Evolutionary conservation across 139 green algal species (phyloP).

Genomic region (Astrephomene gubernaculifera): DNA sequence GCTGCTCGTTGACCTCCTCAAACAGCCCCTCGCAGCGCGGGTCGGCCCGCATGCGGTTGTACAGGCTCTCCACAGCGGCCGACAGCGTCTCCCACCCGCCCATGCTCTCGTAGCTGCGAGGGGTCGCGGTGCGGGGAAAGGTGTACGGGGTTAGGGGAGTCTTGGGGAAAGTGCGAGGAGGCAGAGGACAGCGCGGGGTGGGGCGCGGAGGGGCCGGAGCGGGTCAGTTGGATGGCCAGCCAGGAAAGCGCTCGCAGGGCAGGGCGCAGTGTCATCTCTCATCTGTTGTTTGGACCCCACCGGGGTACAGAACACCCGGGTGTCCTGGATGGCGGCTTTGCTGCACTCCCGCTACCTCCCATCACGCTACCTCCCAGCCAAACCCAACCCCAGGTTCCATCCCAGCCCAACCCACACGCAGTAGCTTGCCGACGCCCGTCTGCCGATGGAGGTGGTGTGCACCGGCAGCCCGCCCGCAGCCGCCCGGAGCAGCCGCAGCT

Average conservation of each 20-base stretch:
- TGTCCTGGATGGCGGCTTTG: no score
- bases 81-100: slow-evolving; percentile 47
- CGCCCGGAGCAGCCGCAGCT: slow-evolving; percentile 39
- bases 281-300: no score
- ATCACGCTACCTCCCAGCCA: not conserved
- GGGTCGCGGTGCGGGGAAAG: not conserved
- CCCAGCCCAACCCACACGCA: slow-evolving; percentile 19
- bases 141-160: no score
- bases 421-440: slow-evolving; percentile 33
- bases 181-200: no score
- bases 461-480: slow-evolving; percentile 24
- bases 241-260: no score
- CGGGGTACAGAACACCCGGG: no score
- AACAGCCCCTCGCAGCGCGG: slow-evolving; percentile 14
- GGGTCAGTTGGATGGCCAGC: no score
- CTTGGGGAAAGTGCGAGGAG: no score
- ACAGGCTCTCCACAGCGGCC: slow-evolving; percentile 31
- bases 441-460: slow-evolving; percentile 40
- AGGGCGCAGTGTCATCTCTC: no score
- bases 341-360: no score
- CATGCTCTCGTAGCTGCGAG: slow-evolving; percentile 35
- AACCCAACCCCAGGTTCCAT: no score
- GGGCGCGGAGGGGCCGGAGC: no score
- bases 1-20: slow-evolving; percentile 26
- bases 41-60: slow-evolving; percentile 41